Base-by-base conservation (phyloP, 352 stramenopile genomes). In the Globisporangium radiosum region DNA sequence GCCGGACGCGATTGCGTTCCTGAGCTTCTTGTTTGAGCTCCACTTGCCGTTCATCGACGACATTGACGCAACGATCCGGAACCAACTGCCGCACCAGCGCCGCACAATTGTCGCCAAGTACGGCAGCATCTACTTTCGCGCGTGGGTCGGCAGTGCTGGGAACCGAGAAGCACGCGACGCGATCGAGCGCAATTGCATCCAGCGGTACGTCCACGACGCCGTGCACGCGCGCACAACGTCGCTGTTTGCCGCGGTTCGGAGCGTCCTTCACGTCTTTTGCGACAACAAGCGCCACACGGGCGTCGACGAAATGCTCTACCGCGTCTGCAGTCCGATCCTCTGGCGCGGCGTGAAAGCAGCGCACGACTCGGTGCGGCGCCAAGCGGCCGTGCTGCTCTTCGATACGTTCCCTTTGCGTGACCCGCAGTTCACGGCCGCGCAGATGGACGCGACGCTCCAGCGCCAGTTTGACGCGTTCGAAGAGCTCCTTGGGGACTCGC, bases 61-160 rank as follows among this genome's bases (percentile, higher is more conserved):
- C 57, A 94, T 97, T 54, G 92, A 96, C 59, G 78, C 86, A 43
- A 95, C 87, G 6, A 93, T 97, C 45, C 75, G 81, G 17, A 94
- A 94, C 60, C 85, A 93, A 60, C 85, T 94, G 42, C 85, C 83
- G 11, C 83, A 87, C 57, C 85, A 94, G 59, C 78, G 84, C 42
- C 85, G 85, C 47, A 90, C 85, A 38, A 90, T 94, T 47, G 64
- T 94, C 25, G 78, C 81, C 52, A 92, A 91, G 54, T 91, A 85
- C 42, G 81, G 78, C 57, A 78, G 45, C 33, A 90, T 94, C 47
- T 94, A 94, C 69, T 92, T 91, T 53, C 90, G 92, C 66, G 83
- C 81, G 10, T 91, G 81, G 81, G 75, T 88, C n/a, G 73, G 68
- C 10, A 86, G 70, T 56, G 81, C 72, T 7, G 76, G 10, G 36